Base-by-base conservation (phyloP, 169 alveolate species). In the Neospora caninum region DNA sequence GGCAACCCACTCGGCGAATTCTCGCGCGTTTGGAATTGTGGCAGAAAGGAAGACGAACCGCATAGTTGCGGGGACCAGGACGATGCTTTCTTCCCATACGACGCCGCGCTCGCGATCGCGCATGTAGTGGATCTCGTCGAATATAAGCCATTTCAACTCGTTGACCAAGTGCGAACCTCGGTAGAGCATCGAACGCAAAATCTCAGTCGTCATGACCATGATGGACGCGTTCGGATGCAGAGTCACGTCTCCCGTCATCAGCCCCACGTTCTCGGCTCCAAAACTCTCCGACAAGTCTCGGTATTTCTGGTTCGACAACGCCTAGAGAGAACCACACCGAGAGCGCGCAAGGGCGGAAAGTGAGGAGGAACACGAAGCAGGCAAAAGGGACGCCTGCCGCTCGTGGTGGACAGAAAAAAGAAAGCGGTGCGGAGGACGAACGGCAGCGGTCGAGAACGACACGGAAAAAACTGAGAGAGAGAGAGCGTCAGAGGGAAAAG, bases 51-150 rank as follows among this genome's bases (percentile, higher is more conserved):
- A 99, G 34, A 99, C 99, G 93, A 99, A 97, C 92, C 99, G 98
- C 54, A 98, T 99, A 80, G 98, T 97, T 22, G 49, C 89, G 7
- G 96, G 96, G 0, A 96, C 93, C 87, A 99, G 96, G 94, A 99
- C 99, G 92, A 99, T 98, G 4, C 99, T 99, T 95, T 99, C 99
- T 96, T 99, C 99, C 99, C 99, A 99, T 25, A 99, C 99, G 80
- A 99, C 99, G 13, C 99, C 99, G 91, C 99, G 97, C 94, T 99
- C 99, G 93, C 99, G 98, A 96, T 99, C 99, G 93, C 99, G 97
- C 99, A 99, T 99, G 97, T 99, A 99, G 97, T 99, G 99, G 38
- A 99, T 99, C 97, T 99, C 99, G 97, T 99, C 99, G 94, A 98
- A 98, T 42, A 98, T 97, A 39, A 99, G 99, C 99, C 99, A 98